Conservation (phyloP, 202 grass and related monocot species). For the Setaria viridis region DNA sequence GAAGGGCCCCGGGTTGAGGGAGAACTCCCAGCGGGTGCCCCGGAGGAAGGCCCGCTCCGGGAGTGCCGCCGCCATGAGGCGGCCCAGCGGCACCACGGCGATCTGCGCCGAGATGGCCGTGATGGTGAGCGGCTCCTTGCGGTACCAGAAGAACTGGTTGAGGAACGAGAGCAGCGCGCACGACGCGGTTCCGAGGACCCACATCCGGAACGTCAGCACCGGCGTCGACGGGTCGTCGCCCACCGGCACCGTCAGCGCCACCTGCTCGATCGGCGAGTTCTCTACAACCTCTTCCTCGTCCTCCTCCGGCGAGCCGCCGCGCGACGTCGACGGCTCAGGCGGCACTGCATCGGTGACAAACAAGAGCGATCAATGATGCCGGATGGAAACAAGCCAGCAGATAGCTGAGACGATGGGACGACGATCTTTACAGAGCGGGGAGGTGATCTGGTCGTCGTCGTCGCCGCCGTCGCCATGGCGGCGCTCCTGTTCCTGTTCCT, state of each 20-base stretch:
- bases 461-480: not conserved
- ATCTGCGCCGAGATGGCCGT: conserved; percentile 95
- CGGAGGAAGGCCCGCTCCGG: conserved; percentile 54
- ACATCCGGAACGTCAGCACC: conserved; percentile 92
- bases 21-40: conserved; percentile 71
- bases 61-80: conserved; percentile 67
- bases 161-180: conserved; percentile 90
- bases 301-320: not conserved
- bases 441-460: conserved; percentile 45
- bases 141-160: conserved; percentile 99
- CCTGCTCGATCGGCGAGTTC: conserved; percentile 97
- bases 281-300: conserved; percentile 36
- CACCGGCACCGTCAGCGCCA: conserved; percentile 85
- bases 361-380: no score
- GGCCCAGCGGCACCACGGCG: conserved; percentile 82
- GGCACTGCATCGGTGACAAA: not conserved
- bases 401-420: no score
- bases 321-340: conserved; percentile 8
- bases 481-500: not conserved
- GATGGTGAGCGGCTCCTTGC: conserved; percentile 92
- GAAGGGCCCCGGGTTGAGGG: conserved; percentile 85
- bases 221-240: conserved; percentile 69
- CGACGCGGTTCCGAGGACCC: conserved; percentile 79
- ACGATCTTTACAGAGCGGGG: conserved; percentile 39
- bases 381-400: no score